Evolutionary conservation across 331 rosid genomes (phyloP).

Genomic region (Quercus lobata): DNA sequence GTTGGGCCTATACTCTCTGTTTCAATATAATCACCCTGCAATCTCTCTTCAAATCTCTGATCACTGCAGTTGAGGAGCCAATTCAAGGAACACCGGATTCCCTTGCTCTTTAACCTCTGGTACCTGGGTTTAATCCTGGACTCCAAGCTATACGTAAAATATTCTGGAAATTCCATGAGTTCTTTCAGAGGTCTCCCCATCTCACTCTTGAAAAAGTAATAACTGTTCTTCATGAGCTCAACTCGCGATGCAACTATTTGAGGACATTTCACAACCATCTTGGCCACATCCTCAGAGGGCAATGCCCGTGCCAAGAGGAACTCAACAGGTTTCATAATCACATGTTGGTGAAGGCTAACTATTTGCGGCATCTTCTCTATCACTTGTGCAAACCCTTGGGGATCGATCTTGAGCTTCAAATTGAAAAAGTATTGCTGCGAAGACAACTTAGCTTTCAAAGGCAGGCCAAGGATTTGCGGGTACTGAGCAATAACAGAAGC

Average conservation of each 20-base stretch:
- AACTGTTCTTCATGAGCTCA: constrained; percentile 48
- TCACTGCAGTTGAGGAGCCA: constrained; percentile 54
- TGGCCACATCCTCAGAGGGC: constrained; percentile 30
- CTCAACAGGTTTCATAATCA: constrained; percentile 42
- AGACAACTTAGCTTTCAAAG: constrained; percentile 48
- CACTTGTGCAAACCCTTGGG: constrained; percentile 39
- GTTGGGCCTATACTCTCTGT: constrained; percentile 39
- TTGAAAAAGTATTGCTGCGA: constrained; percentile 45
- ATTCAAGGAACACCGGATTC: constrained; percentile 39
- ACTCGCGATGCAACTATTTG: constrained; percentile 34
- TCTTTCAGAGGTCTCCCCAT: constrained; percentile 48
- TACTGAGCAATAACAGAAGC: constrained; percentile 42
- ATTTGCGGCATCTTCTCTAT: constrained; percentile 54
- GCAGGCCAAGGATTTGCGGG: constrained; percentile 46
- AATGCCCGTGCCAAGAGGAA: constrained; percentile 40
- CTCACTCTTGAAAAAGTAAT: constrained; percentile 45
- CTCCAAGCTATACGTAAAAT: constrained; percentile 48
- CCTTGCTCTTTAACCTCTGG: constrained; percentile 35
- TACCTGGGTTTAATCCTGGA: constrained; percentile 52
- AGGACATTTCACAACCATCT: constrained; percentile 47
- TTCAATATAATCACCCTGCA: constrained; percentile 40
- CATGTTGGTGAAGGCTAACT: constrained; percentile 43
- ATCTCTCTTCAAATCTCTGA: constrained; percentile 48
- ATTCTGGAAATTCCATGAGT: constrained; percentile 46
- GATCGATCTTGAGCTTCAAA: constrained; percentile 49